phyloP scores from a whole-genome alignment of 83 land plant species.

The Thuja plicata region DNA sequence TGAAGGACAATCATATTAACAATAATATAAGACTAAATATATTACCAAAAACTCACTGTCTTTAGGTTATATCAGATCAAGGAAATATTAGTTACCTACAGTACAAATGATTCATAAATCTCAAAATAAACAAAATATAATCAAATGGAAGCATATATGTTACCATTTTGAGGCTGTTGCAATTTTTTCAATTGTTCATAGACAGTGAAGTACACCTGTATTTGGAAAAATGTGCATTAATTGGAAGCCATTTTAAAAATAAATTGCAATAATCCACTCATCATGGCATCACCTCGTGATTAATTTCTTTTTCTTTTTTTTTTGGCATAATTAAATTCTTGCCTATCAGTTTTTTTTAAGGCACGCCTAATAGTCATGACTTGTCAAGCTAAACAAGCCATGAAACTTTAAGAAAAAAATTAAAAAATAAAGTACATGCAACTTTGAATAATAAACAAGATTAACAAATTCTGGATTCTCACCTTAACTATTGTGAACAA shows the following conservation, averaged over 20 bases:
- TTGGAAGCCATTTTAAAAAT: neutral
- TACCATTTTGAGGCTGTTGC: conserved; percentile 17
- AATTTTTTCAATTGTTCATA: conserved; percentile 68
- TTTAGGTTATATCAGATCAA: neutral
- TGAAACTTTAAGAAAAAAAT: neutral
- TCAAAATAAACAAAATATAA: neutral
- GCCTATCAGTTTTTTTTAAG: neutral
- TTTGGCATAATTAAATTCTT: neutral
- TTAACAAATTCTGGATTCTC: neutral
- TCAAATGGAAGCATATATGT: neutral
- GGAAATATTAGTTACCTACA: neutral
- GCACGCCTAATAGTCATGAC: neutral
- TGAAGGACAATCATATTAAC: neutral
- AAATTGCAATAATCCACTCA: neutral
- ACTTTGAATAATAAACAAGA: neutral
- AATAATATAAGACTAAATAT: neutral
- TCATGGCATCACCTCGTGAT: neutral
- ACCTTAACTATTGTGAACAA: neutral
- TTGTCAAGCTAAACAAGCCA: neutral
- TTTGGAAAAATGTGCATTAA: neutral
- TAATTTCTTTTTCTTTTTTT: neutral
- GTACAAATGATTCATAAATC: neutral
- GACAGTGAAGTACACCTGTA: conserved; percentile 79
- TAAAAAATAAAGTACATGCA: neutral
- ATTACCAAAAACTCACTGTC: neutral